A percentile compares a stretch with the other conserved stretches of the same genome.
Evolutionary conservation across 352 stramenopile genomes (phyloP).

Genomic region (Phytopythium delawarense): DNA sequence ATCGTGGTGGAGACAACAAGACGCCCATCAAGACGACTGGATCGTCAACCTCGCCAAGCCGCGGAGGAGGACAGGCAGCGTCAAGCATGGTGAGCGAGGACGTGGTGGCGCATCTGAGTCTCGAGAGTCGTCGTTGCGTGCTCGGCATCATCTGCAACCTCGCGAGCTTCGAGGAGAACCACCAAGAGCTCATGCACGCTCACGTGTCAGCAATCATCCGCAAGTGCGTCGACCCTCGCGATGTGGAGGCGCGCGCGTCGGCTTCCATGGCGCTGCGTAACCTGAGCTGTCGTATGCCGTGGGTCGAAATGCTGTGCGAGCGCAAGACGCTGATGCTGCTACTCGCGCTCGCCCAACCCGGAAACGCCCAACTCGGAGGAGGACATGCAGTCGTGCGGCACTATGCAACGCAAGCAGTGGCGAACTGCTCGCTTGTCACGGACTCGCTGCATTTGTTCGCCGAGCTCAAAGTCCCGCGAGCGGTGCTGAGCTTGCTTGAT

Average conservation of each 20-base stretch:
- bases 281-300: slow-evolving; percentile 62
- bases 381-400: slow-evolving; percentile 51
- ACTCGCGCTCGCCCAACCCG: slow-evolving; percentile 44
- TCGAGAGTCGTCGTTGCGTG: slow-evolving; percentile 46
- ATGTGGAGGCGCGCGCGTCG: slow-evolving; percentile 63
- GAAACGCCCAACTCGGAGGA: slow-evolving; percentile 21
- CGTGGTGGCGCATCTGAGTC: slow-evolving; percentile 4
- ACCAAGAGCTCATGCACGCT: slow-evolving; percentile 74
- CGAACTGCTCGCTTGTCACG: slow-evolving; percentile 71
- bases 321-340: slow-evolving; percentile 61
- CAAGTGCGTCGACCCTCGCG: slow-evolving; percentile 56
- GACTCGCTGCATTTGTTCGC: slow-evolving; percentile 73
- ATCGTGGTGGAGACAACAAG: background rate
- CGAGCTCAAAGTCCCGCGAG: slow-evolving; percentile 52
- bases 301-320: slow-evolving; percentile 80
- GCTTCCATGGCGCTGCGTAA: slow-evolving; percentile 74
- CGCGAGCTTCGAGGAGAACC: slow-evolving; percentile 68
- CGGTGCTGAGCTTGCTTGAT: slow-evolving; percentile 52
- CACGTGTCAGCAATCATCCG: slow-evolving; percentile 67
- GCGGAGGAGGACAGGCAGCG: background rate
- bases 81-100: slow-evolving; percentile 1
- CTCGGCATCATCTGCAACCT: slow-evolving; percentile 79
- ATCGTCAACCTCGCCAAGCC: background rate
- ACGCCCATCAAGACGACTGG: background rate
- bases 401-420: slow-evolving; percentile 61